Conservation (phyloP, 2,329 filamentous ascomycete genomes). For the Helminthosporium solani region DNA sequence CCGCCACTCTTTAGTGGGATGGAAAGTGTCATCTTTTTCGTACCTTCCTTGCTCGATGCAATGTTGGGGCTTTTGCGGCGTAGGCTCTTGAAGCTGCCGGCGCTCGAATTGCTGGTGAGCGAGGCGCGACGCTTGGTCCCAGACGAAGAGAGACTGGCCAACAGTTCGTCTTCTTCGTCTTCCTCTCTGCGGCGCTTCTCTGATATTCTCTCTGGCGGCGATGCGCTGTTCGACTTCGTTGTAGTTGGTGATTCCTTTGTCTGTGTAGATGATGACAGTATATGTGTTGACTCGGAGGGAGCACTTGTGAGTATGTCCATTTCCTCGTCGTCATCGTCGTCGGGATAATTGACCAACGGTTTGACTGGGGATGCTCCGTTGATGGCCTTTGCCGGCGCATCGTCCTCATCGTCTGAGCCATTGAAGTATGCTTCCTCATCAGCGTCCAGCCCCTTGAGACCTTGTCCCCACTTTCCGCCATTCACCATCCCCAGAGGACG, state of each 20-base stretch:
- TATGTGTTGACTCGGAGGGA: constrained; percentile 34
- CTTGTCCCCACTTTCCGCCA: constrained; percentile 62
- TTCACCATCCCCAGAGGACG: constrained; percentile 52
- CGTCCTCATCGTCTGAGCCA: constrained; percentile 76
- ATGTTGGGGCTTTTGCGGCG: constrained; percentile 47
- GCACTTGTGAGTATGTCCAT: constrained; percentile 55
- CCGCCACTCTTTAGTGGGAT: constrained; percentile 43
- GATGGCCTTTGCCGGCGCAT: constrained; percentile 43
- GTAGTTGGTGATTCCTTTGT: constrained; percentile 25
- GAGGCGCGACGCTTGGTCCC: constrained; percentile 48
- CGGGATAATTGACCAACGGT: constrained; percentile 86
- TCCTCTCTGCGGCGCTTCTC: constrained; percentile 92
- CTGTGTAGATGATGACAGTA: constrained; percentile 23
- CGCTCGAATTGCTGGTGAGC: constrained; percentile 35
- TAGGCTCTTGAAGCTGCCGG: constrained; percentile 38
- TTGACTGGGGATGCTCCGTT: constrained; percentile 66
- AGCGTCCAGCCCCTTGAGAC: constrained; percentile 78
- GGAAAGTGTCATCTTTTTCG: constrained; percentile 46
- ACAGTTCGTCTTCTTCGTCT: constrained; percentile 80
- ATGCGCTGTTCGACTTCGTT: constrained; percentile 22
- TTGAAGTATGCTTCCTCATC: constrained; percentile 95
- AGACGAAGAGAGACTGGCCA: constrained; percentile 73
- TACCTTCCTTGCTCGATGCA: constrained; percentile 46
- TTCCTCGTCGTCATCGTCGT: constrained; percentile 74
- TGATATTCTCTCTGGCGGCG: constrained; percentile 70